phyloP scores from a whole-genome alignment of 305 asterid genomes.

The Fraxinus platypoda region DNA sequence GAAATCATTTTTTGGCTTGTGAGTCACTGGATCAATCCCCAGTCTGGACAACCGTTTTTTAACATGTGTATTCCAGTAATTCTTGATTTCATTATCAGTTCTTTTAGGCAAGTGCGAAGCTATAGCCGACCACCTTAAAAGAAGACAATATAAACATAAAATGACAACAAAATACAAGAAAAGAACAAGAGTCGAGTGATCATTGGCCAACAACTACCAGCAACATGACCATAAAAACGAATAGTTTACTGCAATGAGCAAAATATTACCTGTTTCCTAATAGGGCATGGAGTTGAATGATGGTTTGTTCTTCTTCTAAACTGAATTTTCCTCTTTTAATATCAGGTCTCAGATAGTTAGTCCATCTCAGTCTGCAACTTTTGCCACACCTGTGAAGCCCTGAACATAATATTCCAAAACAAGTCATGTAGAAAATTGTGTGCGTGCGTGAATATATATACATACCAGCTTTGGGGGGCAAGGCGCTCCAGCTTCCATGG shows the following conservation, averaged over 20 bases:
- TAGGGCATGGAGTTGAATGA: background rate
- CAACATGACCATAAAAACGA: background rate
- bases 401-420: background rate
- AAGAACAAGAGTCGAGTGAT: background rate
- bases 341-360: background rate
- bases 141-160: background rate
- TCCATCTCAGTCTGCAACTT: background rate
- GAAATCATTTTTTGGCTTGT: background rate
- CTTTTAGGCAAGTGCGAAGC: background rate
- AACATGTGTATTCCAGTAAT: background rate
- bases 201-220: background rate
- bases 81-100: background rate
- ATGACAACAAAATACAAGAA: too few relatives aligned
- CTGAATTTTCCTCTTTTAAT: background rate
- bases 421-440: background rate
- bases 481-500: background rate
- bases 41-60: background rate
- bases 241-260: background rate
- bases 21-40: background rate
- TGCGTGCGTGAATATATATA: too few relatives aligned
- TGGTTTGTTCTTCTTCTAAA: background rate
- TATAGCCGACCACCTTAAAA: background rate
- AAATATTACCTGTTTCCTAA: background rate
- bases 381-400: background rate
- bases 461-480: background rate